phyloP scores from a whole-genome alignment of 1,139 yeast species.

The Geotrichum australiense region DNA sequence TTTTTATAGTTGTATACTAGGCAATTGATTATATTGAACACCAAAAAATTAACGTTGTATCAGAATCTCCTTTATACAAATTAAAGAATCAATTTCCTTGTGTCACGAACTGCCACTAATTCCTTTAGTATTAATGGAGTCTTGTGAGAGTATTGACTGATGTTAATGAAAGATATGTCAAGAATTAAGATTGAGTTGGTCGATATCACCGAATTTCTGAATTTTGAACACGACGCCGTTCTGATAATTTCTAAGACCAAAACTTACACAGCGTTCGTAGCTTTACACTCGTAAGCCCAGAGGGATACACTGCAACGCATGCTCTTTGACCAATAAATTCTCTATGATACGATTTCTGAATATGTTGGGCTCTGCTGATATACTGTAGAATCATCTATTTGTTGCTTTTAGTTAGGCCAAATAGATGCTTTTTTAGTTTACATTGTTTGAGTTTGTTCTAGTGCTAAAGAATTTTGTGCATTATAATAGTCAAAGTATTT shows the following conservation, averaged over 20 bases:
- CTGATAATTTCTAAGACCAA: conserved; percentile 2
- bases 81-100: not conserved
- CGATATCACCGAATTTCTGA: not conserved
- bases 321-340: no score
- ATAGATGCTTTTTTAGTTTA: no score
- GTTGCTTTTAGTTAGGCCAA: no score
- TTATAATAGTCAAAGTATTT: no score
- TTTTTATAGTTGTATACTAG: not conserved
- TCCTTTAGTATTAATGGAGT: not conserved
- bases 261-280: conserved; percentile 14
- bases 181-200: not conserved
- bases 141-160: not conserved
- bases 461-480: no score
- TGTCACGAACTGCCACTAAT: not conserved
- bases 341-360: no score
- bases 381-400: no score
- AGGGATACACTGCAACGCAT: no score
- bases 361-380: no score
- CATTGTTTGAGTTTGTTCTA: no score
- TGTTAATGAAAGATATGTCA: conserved; percentile 1
- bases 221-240: conserved; percentile 16
- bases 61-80: not conserved
- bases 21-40: not conserved
- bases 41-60: not conserved
- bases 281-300: no score